Percentiles rank a stretch among this genome's conserved stretches.
These are phyloP conservation scores for Penicillium coffeae DNA, from an alignment of 495 filamentous ascomycete species.

Conservation along the genomic window DNA sequence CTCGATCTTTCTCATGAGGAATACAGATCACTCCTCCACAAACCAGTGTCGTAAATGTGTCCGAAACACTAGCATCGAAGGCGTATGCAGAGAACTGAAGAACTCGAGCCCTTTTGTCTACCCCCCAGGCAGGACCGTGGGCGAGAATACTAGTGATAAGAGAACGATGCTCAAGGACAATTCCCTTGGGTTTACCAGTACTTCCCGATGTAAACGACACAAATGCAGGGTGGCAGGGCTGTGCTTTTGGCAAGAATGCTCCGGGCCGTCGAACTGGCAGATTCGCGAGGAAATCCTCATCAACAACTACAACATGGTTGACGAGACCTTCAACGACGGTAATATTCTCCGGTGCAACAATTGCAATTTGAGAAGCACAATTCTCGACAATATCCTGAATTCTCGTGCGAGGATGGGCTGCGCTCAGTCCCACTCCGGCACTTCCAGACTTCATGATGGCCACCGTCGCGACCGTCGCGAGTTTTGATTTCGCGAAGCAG, in stretches of 20 bases:
- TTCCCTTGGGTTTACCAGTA: conserved; percentile 76
- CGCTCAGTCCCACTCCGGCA: not conserved
- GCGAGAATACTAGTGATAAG: conserved; percentile 27
- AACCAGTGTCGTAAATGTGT: conserved; percentile 17
- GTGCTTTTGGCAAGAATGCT: not conserved
- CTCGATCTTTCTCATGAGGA: conserved; percentile 19
- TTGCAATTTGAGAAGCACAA: conserved; percentile 19
- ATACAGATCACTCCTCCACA: conserved; percentile 27
- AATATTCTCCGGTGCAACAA: not conserved
- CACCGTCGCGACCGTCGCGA: conserved; percentile 36
- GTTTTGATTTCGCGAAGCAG: conserved; percentile 44
- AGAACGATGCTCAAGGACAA: conserved; percentile 69
- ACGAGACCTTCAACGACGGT: not conserved
- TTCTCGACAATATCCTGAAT: not conserved
- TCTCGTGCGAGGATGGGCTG: not conserved
- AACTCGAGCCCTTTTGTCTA: conserved; percentile 10
- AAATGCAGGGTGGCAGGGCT: conserved; percentile 1
- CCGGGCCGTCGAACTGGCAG: not conserved
- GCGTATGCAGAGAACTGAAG: conserved; percentile 31
- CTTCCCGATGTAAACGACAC: conserved; percentile 72
- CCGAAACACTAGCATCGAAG: conserved; percentile 19
- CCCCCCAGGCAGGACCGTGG: not conserved
- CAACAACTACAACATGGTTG: not conserved
- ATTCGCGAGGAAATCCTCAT: not conserved
- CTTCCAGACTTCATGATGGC: conserved; percentile 37